Percentiles rank a stretch among this genome's conserved stretches.
phyloP scores from a whole-genome alignment of 192 early-diverging fungal genomes.

The Kappamyces sp. region DNA sequence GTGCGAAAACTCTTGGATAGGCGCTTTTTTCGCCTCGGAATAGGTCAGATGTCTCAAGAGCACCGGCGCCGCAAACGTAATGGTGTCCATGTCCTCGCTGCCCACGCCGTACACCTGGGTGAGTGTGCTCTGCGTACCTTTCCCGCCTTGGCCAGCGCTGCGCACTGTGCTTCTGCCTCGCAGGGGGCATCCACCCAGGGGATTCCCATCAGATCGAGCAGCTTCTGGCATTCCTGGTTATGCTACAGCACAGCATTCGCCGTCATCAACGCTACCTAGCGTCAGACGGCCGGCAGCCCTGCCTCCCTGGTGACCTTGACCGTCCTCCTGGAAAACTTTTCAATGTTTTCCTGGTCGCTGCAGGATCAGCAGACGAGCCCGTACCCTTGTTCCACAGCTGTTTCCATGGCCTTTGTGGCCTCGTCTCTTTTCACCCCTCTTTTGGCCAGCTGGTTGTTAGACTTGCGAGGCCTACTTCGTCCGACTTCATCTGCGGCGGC shows the following conservation, averaged over 20 bases:
- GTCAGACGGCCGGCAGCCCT: too few species aligned
- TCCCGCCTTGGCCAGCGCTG: constrained; percentile 77
- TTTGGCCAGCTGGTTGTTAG: constrained; percentile 35
- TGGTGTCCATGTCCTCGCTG: constrained; percentile 98
- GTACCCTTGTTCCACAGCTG: constrained; percentile 41
- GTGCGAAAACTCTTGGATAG: constrained; percentile 82
- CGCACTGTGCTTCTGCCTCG: constrained; percentile 98
- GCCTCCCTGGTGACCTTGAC: constrained; percentile 83
- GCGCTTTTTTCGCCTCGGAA: constrained; percentile 81
- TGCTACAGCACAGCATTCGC: constrained; percentile 33
- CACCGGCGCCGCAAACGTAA: constrained; percentile 87
- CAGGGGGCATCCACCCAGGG: constrained; percentile 87
- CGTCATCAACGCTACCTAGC: too few species aligned
- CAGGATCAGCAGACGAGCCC: constrained; percentile 3
- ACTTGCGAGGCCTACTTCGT: constrained; percentile 55
- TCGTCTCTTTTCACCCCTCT: constrained; percentile 41
- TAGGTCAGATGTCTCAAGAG: constrained; percentile 89
- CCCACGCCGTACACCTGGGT: constrained; percentile 81
- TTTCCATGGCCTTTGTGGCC: constrained; percentile 36
- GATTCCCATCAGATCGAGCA: constrained; percentile 89
- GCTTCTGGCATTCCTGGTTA: constrained; percentile 82
- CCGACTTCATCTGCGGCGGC: constrained; percentile 85
- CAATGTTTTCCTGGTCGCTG: constrained; percentile 69
- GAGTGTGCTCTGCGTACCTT: constrained; percentile 39
- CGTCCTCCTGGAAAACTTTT: constrained; percentile 79